Evolutionary conservation across 73 alveolate species (phyloP).

Genomic region (Symbiodinium natans): DNA sequence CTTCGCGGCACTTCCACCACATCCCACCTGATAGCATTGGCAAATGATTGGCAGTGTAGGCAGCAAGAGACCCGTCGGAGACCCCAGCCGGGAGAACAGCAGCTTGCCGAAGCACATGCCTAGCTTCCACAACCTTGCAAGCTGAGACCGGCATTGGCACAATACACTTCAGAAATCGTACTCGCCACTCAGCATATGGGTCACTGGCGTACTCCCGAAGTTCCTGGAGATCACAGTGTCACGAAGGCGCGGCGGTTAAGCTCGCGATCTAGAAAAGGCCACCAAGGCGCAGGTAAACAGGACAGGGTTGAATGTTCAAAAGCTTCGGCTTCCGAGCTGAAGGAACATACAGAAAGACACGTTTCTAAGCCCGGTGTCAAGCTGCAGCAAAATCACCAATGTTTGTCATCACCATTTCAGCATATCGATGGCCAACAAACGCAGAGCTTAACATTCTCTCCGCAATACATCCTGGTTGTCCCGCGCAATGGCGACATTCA

Average conservation of each 20-base stretch:
- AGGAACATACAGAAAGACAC: background rate
- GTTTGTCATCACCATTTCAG: slow-evolving; percentile 12
- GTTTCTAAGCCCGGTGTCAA: background rate
- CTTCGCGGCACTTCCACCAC: slow-evolving; percentile 45
- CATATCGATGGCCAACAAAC: background rate
- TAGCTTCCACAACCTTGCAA: slow-evolving; percentile 50
- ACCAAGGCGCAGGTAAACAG: too few species aligned
- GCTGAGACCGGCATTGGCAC: background rate
- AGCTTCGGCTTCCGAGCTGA: too few species aligned
- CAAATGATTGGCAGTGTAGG: background rate
- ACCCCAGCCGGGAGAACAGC: slow-evolving; percentile 11
- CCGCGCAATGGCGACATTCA: slow-evolving; percentile 33
- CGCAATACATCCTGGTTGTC: slow-evolving; percentile 77
- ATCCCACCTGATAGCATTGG: slow-evolving; percentile 12
- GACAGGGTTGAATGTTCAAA: too few species aligned
- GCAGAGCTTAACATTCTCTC: background rate
- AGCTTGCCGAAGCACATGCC: slow-evolving; percentile 11
- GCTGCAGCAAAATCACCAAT: slow-evolving; percentile 22
- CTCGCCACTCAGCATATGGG: too few species aligned
- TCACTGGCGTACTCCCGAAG: background rate
- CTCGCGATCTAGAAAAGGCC: too few species aligned
- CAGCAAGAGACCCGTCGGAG: background rate
- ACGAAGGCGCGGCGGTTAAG: too few species aligned
- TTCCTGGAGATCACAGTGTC: background rate
- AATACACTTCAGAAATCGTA: too few species aligned